Conservation (phyloP, 2,329 filamentous ascomycete species). For the Fusarium subtropicale region DNA sequence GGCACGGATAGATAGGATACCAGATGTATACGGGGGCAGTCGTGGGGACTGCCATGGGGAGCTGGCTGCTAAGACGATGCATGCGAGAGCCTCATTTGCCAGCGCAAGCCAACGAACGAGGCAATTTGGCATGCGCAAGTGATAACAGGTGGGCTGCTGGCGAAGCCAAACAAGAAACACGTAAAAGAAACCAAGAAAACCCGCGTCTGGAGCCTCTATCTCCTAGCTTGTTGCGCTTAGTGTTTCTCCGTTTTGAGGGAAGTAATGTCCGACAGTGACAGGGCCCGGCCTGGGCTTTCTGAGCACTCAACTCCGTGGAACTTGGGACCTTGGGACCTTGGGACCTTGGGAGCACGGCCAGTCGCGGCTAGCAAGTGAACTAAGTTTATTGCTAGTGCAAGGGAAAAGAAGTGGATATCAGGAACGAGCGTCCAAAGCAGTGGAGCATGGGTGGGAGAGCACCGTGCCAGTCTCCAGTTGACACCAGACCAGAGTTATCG, state of each 20-base stretch:
- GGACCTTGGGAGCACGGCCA: conserved; percentile 34
- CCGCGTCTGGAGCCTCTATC: conserved; percentile 39
- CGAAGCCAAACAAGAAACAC: conserved; percentile 34
- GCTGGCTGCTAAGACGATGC: conserved; percentile 1
- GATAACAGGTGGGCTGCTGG: conserved; percentile 46
- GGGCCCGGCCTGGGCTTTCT: conserved; percentile 31
- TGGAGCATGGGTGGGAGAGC: conserved; percentile 29
- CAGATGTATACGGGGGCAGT: conserved; percentile 16
- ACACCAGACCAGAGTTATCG: conserved; percentile 35
- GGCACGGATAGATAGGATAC: conserved; percentile 45
- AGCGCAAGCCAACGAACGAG: conserved; percentile 28
- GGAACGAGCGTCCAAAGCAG: conserved; percentile 31
- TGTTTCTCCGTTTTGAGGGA: conserved; percentile 25
- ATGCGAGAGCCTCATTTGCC: conserved; percentile 44
- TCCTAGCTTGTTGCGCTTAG: conserved; percentile 33
- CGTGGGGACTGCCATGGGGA: conserved; percentile 26
- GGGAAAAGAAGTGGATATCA: conserved; percentile 40
- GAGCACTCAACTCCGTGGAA: conserved; percentile 32
- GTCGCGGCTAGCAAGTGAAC: conserved; percentile 44
- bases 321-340: conserved; percentile 19
- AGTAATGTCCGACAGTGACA: conserved; percentile 47
- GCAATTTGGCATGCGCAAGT: conserved; percentile 36
- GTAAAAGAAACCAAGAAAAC: conserved; percentile 46
- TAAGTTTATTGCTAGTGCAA: conserved; percentile 27
- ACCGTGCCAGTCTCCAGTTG: conserved; percentile 22